phyloP scores from a whole-genome alignment of 2,329 filamentous ascomycete species.

The Talaromyces sp. region DNA sequence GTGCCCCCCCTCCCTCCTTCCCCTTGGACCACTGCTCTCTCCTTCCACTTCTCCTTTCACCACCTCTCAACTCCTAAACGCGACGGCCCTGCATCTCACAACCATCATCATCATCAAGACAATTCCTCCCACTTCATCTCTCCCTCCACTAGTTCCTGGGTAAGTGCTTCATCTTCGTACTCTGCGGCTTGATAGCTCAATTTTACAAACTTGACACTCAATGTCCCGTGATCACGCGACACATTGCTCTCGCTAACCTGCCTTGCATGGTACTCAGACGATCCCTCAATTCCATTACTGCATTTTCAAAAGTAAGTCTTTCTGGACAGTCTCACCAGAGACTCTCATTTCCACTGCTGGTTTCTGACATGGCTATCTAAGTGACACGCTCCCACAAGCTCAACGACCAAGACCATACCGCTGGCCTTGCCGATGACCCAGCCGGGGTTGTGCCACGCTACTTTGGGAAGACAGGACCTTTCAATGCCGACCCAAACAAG shows the following conservation, averaged over 20 bases:
- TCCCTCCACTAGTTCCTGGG: background rate
- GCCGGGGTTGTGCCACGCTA: constrained; percentile 80
- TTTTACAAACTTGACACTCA: background rate
- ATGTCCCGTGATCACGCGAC: background rate
- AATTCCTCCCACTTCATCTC: background rate
- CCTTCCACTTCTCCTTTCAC: background rate
- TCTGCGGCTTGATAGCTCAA: background rate
- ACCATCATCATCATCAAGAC: background rate
- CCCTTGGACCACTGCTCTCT: background rate
- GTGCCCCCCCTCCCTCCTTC: constrained; percentile 7
- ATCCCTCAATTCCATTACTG: background rate
- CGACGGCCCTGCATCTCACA: background rate
- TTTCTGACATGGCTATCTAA: constrained; percentile 35
- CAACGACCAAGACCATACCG: constrained; percentile 85
- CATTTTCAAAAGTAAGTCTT: background rate
- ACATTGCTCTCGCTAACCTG: background rate
- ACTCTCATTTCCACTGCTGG: background rate
- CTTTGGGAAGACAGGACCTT: constrained; percentile 83
- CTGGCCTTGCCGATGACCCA: constrained; percentile 68
- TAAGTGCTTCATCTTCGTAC: background rate
- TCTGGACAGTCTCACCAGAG: too few species aligned
- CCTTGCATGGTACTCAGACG: background rate
- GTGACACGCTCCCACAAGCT: constrained; percentile 98
- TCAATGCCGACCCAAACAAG: constrained; percentile 82
- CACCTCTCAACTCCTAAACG: background rate